Percentiles rank a stretch among this genome's conserved stretches.
Conservation (phyloP, 2,329 filamentous ascomycete species). For the Fonsecaea pedrosoi region DNA sequence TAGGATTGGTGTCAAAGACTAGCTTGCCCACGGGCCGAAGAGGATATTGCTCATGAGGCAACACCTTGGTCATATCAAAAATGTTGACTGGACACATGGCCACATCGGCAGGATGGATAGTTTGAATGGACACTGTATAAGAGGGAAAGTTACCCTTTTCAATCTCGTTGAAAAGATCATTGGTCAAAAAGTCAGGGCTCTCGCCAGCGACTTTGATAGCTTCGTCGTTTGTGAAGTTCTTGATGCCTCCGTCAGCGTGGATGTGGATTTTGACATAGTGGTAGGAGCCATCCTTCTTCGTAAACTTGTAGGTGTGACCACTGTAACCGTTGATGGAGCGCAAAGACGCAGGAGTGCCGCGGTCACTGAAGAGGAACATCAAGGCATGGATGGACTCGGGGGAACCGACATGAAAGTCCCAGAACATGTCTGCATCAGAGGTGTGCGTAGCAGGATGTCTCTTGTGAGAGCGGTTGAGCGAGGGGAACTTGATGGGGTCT, state of each 20-base stretch:
- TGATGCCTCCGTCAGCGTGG: constrained; percentile 68
- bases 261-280: constrained; percentile 71
- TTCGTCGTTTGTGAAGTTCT: constrained; percentile 65
- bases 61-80: constrained; percentile 74
- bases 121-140: constrained; percentile 70
- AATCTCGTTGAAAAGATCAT: constrained; percentile 71
- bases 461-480: constrained; percentile 78
- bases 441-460: constrained; percentile 73
- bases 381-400: constrained; percentile 69
- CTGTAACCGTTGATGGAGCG: constrained; percentile 73
- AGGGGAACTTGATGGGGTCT: constrained; percentile 74
- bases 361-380: constrained; percentile 71
- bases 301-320: constrained; percentile 71
- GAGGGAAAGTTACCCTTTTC: constrained; percentile 65
- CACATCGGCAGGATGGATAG: constrained; percentile 67
- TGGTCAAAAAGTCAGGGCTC: constrained; percentile 68
- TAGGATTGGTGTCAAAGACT: constrained; percentile 68
- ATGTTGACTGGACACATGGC: constrained; percentile 68
- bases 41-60: constrained; percentile 69
- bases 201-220: constrained; percentile 60
- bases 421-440: constrained; percentile 73
- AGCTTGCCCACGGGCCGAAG: constrained; percentile 67
- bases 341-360: constrained; percentile 69
- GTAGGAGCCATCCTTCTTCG: constrained; percentile 69
- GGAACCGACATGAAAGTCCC: constrained; percentile 67